These are phyloP conservation scores for Xylaria flabelliformis DNA, from an alignment of 495 filamentous ascomycete genomes.

Conservation along the genomic window DNA sequence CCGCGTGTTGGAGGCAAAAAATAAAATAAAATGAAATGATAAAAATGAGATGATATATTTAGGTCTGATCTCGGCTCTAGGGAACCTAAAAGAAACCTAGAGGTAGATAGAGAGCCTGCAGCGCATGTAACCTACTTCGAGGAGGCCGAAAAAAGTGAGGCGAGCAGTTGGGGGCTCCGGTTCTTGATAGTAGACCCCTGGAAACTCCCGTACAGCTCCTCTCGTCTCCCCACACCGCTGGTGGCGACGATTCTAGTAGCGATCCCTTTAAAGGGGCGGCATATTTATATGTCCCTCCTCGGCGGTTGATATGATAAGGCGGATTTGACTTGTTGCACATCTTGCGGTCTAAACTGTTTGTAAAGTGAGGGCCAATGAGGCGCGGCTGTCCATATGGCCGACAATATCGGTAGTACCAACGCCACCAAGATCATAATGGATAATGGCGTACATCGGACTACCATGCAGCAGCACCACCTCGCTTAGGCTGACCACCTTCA, in stretches of 20 bases:
- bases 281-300: conserved; percentile 8
- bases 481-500: conserved; percentile 37
- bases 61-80: neutral
- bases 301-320: neutral
- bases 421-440: conserved; percentile 2
- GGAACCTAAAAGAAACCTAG: neutral
- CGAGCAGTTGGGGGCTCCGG: conserved; percentile 13
- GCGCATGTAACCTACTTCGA: conserved; percentile 9
- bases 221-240: neutral
- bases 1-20: neutral
- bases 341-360: neutral
- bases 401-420: conserved; percentile 7
- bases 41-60: neutral
- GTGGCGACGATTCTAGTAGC: neutral
- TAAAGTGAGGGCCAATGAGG: conserved; percentile 5
- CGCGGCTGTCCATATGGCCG: conserved; percentile 6
- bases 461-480: conserved; percentile 34
- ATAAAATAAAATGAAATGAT: too few relatives aligned
- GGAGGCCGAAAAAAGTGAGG: conserved; percentile 15
- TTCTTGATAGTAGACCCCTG: neutral
- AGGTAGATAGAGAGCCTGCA: neutral
- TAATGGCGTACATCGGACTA: conserved; percentile 18
- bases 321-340: neutral
- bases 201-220: neutral
- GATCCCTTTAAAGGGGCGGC: neutral